Percentiles rank a stretch among this genome's conserved stretches.
Evolutionary conservation across 1,139 yeast genomes (phyloP).

Genomic region (Geotrichum histeridarum): DNA sequence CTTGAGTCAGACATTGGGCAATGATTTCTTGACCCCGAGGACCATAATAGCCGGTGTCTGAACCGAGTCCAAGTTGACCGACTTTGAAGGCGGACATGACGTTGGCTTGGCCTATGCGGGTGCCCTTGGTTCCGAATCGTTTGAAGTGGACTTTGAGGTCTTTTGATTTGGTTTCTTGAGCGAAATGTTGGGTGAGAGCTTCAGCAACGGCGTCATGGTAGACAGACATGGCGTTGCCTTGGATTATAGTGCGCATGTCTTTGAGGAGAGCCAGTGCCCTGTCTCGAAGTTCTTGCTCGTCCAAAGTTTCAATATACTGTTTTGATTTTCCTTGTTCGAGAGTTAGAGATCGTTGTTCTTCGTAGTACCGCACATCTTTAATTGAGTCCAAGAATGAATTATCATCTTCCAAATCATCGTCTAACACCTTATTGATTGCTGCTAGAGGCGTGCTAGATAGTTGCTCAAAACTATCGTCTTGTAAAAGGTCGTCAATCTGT

Average conservation of each 20-base stretch:
- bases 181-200: not conserved
- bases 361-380: conserved; percentile 7
- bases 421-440: not conserved
- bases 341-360: not conserved
- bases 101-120: not conserved
- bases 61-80: not conserved
- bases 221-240: not conserved
- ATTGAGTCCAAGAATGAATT: not conserved
- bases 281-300: not conserved
- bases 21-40: conserved; percentile 4
- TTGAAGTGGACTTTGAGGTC: conserved; percentile 7
- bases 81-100: conserved; percentile 7
- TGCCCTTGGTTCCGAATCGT: not conserved
- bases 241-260: conserved; percentile 1
- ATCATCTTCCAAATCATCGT: not conserved
- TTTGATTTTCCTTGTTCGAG: not conserved
- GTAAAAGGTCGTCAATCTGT: not conserved
- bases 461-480: not conserved
- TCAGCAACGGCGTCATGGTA: conserved; percentile 2
- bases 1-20: not conserved
- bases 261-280: not conserved
- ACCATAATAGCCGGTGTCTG: conserved; percentile 14
- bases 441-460: not conserved
- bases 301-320: not conserved
- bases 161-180: not conserved